Evolutionary conservation across 2,329 filamentous ascomycete genomes (phyloP).

Genomic region (Colletotrichum shisoi): DNA sequence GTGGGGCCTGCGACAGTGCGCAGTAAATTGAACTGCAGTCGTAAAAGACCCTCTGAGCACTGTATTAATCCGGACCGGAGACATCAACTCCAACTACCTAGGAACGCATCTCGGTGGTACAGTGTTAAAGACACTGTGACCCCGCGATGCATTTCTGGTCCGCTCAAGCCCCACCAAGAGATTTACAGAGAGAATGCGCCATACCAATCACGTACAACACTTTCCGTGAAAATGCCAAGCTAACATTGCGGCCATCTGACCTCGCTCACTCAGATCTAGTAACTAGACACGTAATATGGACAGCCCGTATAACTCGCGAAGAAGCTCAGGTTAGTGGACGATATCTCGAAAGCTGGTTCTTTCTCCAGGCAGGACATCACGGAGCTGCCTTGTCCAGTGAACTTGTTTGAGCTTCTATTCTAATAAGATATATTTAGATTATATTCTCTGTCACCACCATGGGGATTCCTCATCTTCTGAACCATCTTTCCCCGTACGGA

Average conservation of each 20-base stretch:
- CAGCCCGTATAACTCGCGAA: neutral
- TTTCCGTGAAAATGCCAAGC: neutral
- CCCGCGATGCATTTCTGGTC: constrained; percentile 7
- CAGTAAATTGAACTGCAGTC: neutral
- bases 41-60: neutral
- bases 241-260: neutral
- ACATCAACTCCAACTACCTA: neutral
- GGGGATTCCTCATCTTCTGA: constrained; percentile 67
- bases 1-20: constrained; percentile 25
- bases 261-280: neutral
- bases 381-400: too few species aligned
- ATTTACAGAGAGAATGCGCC: neutral
- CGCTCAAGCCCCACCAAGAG: neutral
- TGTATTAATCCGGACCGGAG: constrained; percentile 35
- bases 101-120: constrained; percentile 2
- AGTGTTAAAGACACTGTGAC: constrained; percentile 15
- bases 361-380: neutral
- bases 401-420: neutral
- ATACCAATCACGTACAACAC: neutral
- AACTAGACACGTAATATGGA: neutral
- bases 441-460: constrained; percentile 46
- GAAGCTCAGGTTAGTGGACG: constrained; percentile 16
- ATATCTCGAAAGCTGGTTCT: neutral
- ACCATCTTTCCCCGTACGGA: constrained; percentile 62
- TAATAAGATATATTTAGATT: neutral